Evolutionary conservation across 2,329 filamentous ascomycete genomes (phyloP), one percentile per base, ranked within the genome.

Genomic region (Xylaria polymorpha): DNA sequence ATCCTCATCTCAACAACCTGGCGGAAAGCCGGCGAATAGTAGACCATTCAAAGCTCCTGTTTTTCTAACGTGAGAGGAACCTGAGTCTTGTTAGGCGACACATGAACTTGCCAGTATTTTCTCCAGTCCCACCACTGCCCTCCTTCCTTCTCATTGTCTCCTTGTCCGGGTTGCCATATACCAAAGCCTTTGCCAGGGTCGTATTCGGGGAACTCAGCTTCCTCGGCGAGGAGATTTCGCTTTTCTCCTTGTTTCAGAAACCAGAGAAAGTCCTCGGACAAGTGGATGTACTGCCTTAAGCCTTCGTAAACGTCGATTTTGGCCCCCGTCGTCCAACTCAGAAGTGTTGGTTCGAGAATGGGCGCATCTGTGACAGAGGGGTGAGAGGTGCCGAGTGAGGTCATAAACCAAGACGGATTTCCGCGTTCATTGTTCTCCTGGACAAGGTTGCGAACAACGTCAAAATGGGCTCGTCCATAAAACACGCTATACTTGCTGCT

Each of bases 311-410:
- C 85, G 63, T 88, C 80, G n/a, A 90, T 83, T 0, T 82, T 85
- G 0, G 89, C 86, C 0, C 88, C 88, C 0, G 89, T 91, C 0
- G 87, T 87, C 81, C 87, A 86, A 65, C 86, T 84, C 53, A 92
- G 81, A 35, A 92, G 79, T 60, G 85, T 79, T 0, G 90, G 90
- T 69, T 91, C 85, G 8, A 92, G 83, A 2, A 92, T 81, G 0
- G 90, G 89, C 18, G 90, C 90, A 74, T 92, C 90, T 0, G 90
- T 91, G 22, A 91, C 87, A 10, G 85, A 88, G 0, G 90, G 88
- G 73, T 92, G 90, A 0, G 88, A 80, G 0, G 86, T 88, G 39
- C 85, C 84, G 1, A 87, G 75, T 35, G 83, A 83, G 1, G 86
- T 88, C 73, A 87, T 77, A 77, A 88, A 88, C 86, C 86, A 88